A percentile compares a stretch with the other conserved stretches of the same genome.
These are phyloP conservation scores for Chrysanthemum lavandulifolium DNA, from an alignment of 129 eudicot genomes.

Conservation along the genomic window DNA sequence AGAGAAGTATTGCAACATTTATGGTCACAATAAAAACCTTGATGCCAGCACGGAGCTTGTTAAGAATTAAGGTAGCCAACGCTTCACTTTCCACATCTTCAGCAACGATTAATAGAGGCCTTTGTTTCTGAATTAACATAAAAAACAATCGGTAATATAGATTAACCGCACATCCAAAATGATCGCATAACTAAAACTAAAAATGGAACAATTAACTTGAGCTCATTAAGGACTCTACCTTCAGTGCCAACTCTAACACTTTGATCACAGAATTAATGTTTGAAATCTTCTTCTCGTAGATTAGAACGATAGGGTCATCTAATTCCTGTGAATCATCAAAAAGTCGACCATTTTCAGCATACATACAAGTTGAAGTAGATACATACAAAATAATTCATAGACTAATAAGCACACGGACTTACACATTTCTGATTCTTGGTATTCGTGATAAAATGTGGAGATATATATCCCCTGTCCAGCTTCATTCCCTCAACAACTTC, in stretches of 20 bases:
- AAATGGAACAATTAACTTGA: neutral
- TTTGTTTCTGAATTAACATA: neutral
- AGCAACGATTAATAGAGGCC: neutral
- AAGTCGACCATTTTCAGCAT: neutral
- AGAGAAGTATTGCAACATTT: neutral
- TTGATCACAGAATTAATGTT: conserved; percentile 69
- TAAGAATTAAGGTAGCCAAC: neutral
- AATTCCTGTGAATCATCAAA: conserved; percentile 52
- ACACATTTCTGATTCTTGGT: conserved; percentile 84
- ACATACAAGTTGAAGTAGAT: neutral
- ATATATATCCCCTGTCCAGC: conserved; percentile 92
- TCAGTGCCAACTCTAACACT: conserved; percentile 81
- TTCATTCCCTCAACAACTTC: conserved; percentile 99
- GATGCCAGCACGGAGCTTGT: neutral
- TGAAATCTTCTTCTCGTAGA: conserved; percentile 85
- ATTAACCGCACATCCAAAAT: neutral
- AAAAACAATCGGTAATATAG: too few relatives aligned
- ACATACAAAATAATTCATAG: neutral
- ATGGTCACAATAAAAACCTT: neutral
- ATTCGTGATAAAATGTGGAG: conserved; percentile 88
- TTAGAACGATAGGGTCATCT: conserved; percentile 80
- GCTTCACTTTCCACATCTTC: conserved; percentile 2
- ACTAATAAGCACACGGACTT: conserved; percentile 24
- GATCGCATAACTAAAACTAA: neutral
- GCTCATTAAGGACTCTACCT: conserved; percentile 43